A percentile compares a stretch with the other conserved stretches of the same genome.
Conservation (phyloP, 2,329 filamentous ascomycete species). For the Phoma sp. region DNA sequence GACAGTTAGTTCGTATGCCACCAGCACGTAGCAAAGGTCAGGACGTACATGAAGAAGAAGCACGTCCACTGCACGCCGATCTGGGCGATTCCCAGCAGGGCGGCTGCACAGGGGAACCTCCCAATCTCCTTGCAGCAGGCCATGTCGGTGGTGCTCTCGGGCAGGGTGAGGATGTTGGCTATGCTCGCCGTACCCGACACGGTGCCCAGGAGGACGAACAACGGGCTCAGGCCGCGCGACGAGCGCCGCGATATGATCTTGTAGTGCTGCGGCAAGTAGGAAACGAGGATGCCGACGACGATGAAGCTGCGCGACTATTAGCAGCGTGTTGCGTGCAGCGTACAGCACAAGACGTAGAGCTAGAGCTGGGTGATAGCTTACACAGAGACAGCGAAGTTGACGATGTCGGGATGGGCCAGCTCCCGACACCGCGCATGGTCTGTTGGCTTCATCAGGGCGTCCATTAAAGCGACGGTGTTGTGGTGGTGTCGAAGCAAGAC, state of each 20-base stretch:
- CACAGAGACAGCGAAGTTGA: conserved; percentile 62
- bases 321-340: conserved; percentile 10
- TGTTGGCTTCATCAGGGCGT: conserved; percentile 3
- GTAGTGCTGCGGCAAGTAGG: conserved; percentile 92
- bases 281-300: conserved; percentile 84
- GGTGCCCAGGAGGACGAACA: conserved; percentile 92
- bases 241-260: conserved; percentile 86
- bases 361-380: conserved; percentile 40
- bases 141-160: conserved; percentile 81
- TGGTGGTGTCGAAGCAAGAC: not conserved
- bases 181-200: conserved; percentile 88
- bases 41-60: conserved; percentile 80
- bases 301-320: conserved; percentile 63
- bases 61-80: conserved; percentile 91
- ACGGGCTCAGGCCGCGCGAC: conserved; percentile 93
- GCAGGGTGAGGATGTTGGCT: conserved; percentile 88
- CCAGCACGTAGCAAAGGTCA: not conserved
- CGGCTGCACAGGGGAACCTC: conserved; percentile 81
- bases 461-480: conserved; percentile 1
- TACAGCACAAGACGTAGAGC: not conserved
- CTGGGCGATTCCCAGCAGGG: conserved; percentile 86
- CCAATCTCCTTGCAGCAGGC: conserved; percentile 84
- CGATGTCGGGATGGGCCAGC: conserved; percentile 57
- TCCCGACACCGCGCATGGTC: conserved; percentile 52
- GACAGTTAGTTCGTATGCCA: conserved; percentile 16